These are phyloP conservation scores for Fusarium subtropicale DNA, from an alignment of 2,329 filamentous ascomycete genomes.

Conservation along the genomic window DNA sequence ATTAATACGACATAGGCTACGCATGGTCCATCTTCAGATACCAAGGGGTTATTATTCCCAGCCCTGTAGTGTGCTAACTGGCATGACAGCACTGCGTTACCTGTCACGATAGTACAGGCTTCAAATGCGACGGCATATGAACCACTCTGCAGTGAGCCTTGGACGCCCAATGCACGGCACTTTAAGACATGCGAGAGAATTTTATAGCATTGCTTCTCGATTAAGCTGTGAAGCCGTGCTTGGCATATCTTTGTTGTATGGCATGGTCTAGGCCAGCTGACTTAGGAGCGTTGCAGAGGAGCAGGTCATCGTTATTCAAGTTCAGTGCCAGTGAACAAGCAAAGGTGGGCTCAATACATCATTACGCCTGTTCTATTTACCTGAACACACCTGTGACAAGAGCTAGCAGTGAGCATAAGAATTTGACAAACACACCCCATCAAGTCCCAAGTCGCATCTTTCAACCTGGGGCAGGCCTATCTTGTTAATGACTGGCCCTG, in stretches of 20 bases:
- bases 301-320: neutral
- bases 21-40: neutral
- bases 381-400: neutral
- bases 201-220: slow-evolving; percentile 12
- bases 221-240: slow-evolving; percentile 28
- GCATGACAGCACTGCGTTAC: slow-evolving; percentile 1
- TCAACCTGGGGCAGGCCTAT: neutral
- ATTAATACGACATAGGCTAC: neutral
- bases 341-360: neutral
- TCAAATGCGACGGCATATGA: neutral
- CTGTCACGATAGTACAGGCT: neutral
- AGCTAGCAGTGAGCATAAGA: neutral
- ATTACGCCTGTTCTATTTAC: neutral
- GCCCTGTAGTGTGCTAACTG: neutral
- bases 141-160: slow-evolving; percentile 23
- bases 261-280: slow-evolving; percentile 15
- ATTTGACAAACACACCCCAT: neutral
- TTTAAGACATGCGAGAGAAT: slow-evolving; percentile 18
- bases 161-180: slow-evolving; percentile 9
- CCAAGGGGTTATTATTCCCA: neutral
- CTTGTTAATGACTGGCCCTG: slow-evolving; percentile 12
- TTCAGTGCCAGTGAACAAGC: neutral
- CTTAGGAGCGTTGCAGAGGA: neutral
- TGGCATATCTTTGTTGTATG: neutral
- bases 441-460: slow-evolving; percentile 28